Evolutionary conservation across 805 yeast species (phyloP), one percentile per base, ranked within the genome.

Genomic region (Lipomyces orientalis): DNA sequence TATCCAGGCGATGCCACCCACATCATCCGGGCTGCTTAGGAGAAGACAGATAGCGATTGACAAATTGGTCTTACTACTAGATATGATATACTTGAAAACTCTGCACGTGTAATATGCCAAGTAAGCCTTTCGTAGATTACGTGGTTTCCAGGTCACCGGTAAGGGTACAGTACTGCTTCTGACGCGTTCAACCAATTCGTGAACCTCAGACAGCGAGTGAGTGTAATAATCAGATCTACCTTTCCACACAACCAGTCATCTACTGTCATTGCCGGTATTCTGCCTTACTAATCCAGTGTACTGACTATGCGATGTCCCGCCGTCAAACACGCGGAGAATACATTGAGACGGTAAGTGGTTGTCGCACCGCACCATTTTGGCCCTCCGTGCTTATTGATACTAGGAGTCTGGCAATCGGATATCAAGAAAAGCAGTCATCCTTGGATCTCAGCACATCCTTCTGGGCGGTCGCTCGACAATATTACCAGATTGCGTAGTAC

Each of bases 381-480:
- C 29, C 12, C 25, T 19, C 6, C 14, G 51, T 12, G 33, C 29
- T 37, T 10, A 22, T 16, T 19, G 22, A 16, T 9, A 12, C 29
- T 46, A 67, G 65, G 80, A 77, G 43, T 73, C 75, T 16, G 80
- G 81, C 2, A 80, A 79, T 66, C 71, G 77, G 43, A 78, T 79
- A 10, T 77, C 80, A 9, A 70, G 76, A 9, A 65, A 70, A 34
- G 76, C 79, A n/a, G 68, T 64, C 29, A 74, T 81, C 64, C 73
- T 73, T 22, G 83, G 82, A 16, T 71, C 81, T 0, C 76, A 76
- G 54, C 73, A 71, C 68, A 78, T 81, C 34, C 76, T 79, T 3
- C 68, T 81, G 16, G 80, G 80, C 33, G 83, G 83, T 25, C 72
- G 73, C 39, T 68, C 78, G 25, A 68, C 76, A 6, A 74, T 80